Evolutionary conservation across 116 monocot genomes (phyloP).

Genomic region (Dioscorea cayenensis): DNA sequence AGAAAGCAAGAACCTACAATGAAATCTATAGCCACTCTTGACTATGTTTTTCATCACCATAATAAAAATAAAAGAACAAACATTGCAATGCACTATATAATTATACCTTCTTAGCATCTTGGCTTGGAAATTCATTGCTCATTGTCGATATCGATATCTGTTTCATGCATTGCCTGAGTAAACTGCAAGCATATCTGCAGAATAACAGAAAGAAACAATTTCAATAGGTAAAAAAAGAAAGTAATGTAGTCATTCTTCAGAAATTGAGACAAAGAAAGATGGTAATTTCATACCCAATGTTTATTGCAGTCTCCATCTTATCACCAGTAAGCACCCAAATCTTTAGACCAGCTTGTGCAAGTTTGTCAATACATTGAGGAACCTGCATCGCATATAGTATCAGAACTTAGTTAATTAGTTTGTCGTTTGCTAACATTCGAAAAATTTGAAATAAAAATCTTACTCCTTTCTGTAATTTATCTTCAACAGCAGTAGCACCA

Average conservation of each 20-base stretch:
- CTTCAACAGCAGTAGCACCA: constrained; percentile 43
- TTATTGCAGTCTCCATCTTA: constrained; percentile 51
- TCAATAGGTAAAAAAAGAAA: neutral
- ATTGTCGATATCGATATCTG: constrained; percentile 40
- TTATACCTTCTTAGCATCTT: constrained; percentile 37
- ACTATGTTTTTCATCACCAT: neutral
- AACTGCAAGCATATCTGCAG: constrained; percentile 60
- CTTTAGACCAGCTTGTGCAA: constrained; percentile 52
- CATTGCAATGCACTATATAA: neutral
- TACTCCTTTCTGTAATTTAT: constrained; percentile 55
- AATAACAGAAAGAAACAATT: neutral
- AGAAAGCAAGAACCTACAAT: neutral
- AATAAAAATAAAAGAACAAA: neutral
- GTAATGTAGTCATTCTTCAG: neutral
- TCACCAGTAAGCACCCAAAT: constrained; percentile 50
- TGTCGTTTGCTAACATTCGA: too few species aligned
- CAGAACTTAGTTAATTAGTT: too few species aligned
- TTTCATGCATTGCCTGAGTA: constrained; percentile 66
- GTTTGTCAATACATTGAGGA: constrained; percentile 34
- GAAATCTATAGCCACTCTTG: constrained; percentile 1
- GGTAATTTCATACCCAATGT: constrained; percentile 29
- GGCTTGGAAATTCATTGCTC: constrained; percentile 16
- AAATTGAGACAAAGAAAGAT: neutral
- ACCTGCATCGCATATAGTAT: constrained; percentile 11
- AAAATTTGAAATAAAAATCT: neutral